phyloP scores from a whole-genome alignment of 345 rosid genomes.

The Bretschneidera sinensis region DNA sequence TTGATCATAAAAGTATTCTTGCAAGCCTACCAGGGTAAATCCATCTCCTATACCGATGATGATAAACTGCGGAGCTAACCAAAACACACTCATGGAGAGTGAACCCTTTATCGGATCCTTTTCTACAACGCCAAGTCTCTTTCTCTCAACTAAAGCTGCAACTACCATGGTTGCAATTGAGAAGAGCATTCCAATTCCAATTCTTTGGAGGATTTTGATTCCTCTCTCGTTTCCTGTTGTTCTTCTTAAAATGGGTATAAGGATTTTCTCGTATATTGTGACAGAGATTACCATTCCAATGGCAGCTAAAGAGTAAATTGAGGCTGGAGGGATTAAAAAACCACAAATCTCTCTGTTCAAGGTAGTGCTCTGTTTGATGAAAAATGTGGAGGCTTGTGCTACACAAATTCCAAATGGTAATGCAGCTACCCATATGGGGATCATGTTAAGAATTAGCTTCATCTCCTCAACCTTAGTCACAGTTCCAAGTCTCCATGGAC shows the following conservation, averaged over 20 bases:
- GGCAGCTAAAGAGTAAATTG: conserved; percentile 43
- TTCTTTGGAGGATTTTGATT: conserved; percentile 77
- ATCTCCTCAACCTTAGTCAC: conserved; percentile 82
- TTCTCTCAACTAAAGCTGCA: conserved; percentile 73
- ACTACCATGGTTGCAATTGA: conserved; percentile 55
- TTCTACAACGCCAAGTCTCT: conserved; percentile 32
- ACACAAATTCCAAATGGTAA: conserved; percentile 75
- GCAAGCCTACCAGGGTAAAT: conserved; percentile 78
- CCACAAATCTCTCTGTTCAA: conserved; percentile 40
- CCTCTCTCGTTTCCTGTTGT: conserved; percentile 66
- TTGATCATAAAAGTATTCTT: conserved; percentile 92
- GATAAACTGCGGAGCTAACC: conserved; percentile 84
- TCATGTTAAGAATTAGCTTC: conserved; percentile 80
- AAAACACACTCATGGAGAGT: conserved; percentile 61
- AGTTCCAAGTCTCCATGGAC: conserved; percentile 74
- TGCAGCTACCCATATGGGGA: conserved; percentile 79
- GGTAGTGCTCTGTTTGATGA: conserved; percentile 73
- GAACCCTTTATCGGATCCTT: conserved; percentile 39
- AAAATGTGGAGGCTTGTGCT: conserved; percentile 77
- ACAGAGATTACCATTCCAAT: conserved; percentile 58
- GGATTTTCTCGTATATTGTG: conserved; percentile 45
- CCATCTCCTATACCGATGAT: conserved; percentile 73
- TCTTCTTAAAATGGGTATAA: conserved; percentile 42
- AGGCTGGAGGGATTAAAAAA: conserved; percentile 58
- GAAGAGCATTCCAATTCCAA: conserved; percentile 84